Conservation (phyloP, 2,329 filamentous ascomycete species). For the Thielaviopsis ethacetica region DNA sequence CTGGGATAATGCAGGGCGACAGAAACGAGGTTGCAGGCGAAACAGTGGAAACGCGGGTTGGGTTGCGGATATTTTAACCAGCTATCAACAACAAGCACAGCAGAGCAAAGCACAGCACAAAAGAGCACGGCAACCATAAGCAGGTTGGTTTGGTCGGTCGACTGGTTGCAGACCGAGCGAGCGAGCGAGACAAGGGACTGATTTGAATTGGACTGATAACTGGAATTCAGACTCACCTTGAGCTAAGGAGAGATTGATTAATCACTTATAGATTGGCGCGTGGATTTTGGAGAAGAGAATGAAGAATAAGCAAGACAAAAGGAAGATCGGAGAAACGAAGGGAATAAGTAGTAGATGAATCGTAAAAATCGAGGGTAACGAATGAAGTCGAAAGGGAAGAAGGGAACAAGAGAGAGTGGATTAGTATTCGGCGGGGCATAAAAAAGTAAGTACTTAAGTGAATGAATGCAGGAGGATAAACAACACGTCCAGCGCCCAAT, state of each 20-base stretch:
- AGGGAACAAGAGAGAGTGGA: background rate
- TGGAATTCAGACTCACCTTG: background rate
- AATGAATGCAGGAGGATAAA: constrained; percentile 8
- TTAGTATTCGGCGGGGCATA: background rate
- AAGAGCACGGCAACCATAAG: background rate
- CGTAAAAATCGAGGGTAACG: background rate
- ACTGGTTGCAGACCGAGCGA: too few species aligned
- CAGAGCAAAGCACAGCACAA: background rate
- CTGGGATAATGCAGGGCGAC: background rate
- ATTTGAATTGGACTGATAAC: background rate
- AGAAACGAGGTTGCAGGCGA: background rate
- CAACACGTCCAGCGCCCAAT: constrained; percentile 5
- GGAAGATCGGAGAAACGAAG: background rate
- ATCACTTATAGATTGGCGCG: background rate
- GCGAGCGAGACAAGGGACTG: background rate
- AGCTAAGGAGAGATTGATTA: background rate
- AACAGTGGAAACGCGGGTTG: background rate
- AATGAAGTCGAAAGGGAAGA: background rate
- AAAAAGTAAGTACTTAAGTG: background rate
- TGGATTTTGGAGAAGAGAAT: background rate
- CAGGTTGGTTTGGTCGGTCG: background rate
- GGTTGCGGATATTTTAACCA: background rate
- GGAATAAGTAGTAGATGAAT: background rate
- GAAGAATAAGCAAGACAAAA: background rate
- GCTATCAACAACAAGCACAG: background rate